Percentiles rank a stretch among this genome's conserved stretches.
phyloP scores from a whole-genome alignment of 169 alveolate genomes.

The Nephromyces sp. region DNA sequence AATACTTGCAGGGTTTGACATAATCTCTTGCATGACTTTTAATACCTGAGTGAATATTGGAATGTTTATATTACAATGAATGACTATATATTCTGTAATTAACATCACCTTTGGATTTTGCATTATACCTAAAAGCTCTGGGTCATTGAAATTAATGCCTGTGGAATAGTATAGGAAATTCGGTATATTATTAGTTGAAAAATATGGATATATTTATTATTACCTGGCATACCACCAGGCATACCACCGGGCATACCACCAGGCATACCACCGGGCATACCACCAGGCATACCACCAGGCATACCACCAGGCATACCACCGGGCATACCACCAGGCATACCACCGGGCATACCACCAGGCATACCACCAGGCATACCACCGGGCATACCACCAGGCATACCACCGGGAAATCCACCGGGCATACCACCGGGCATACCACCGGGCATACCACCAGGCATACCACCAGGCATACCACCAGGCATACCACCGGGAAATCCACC shows the following conservation, averaged over 20 bases:
- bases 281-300: constrained; percentile 50
- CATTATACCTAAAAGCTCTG: constrained; percentile 17
- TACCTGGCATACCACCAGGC: constrained; percentile 50
- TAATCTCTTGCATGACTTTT: constrained; percentile 47
- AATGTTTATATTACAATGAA: background rate
- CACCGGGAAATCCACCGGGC: constrained; percentile 46
- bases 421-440: constrained; percentile 49
- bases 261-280: constrained; percentile 42
- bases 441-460: constrained; percentile 45
- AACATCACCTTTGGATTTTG: constrained; percentile 32
- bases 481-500: constrained; percentile 34
- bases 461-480: constrained; percentile 54
- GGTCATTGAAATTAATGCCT: constrained; percentile 26
- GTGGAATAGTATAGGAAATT: constrained; percentile 25
- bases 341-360: constrained; percentile 37
- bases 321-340: constrained; percentile 14
- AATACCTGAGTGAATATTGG: constrained; percentile 38
- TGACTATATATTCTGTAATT: background rate
- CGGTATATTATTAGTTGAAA: constrained; percentile 36
- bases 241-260: constrained; percentile 46
- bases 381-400: constrained; percentile 37
- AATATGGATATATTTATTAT: constrained; percentile 4
- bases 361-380: constrained; percentile 50
- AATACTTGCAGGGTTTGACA: constrained; percentile 47
- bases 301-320: constrained; percentile 50